phyloP scores from a whole-genome alignment of 306 rosid genomes.

The Cucurbita argyrosperma region DNA sequence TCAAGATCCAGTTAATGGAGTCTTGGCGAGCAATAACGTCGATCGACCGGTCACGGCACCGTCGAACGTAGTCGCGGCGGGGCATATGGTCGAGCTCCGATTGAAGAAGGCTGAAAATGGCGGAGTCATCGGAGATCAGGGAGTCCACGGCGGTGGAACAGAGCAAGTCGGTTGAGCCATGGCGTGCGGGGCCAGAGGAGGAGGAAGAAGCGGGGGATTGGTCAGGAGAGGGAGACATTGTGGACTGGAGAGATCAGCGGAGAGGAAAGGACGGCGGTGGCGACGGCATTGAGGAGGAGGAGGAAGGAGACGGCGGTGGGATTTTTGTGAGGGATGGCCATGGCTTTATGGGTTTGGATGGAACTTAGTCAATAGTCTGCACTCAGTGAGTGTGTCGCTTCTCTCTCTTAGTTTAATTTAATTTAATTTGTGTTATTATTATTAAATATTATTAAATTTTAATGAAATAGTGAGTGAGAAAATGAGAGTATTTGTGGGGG shows the following conservation, averaged over 20 bases:
- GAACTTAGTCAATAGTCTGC: not conserved
- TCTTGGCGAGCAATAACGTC: constrained; percentile 39
- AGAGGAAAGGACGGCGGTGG: not conserved
- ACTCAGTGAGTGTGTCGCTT: not conserved
- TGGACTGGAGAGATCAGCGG: not conserved
- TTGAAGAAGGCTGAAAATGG: not conserved
- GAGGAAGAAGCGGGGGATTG: not conserved
- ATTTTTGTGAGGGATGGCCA: not conserved
- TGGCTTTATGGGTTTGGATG: constrained; percentile 3
- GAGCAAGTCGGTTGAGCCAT: not conserved
- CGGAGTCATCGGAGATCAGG: not conserved
- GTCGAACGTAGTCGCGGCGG: constrained; percentile 17
- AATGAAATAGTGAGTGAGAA: too few species aligned
- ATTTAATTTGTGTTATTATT: not conserved
- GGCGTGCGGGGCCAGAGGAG: not conserved
- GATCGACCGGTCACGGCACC: constrained; percentile 23
- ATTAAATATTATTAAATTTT: too few species aligned
- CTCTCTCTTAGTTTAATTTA: not conserved
- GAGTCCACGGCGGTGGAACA: not conserved
- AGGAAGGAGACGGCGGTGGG: not conserved
- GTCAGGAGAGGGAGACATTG: not conserved
- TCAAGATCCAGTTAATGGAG: constrained; percentile 68
- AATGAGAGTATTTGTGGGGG: too few species aligned
- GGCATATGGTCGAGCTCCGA: constrained; percentile 24
- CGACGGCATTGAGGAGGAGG: not conserved